phyloP scores from a whole-genome alignment of 495 filamentous ascomycete genomes.

The Aspergillus ostianus region DNA sequence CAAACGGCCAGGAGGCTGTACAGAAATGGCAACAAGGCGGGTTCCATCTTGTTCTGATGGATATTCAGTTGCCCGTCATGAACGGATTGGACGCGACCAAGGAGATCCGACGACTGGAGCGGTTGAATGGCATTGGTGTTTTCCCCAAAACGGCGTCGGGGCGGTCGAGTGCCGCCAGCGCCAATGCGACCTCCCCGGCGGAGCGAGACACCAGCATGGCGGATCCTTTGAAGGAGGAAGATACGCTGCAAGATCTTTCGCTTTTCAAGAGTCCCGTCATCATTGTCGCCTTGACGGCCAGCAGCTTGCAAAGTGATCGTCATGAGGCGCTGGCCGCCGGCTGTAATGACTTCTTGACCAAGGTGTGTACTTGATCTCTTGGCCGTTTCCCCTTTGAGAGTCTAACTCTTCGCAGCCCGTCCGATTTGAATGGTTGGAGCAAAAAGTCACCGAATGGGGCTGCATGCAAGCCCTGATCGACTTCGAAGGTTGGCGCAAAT shows the following conservation, averaged over 20 bases:
- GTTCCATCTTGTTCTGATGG: slow-evolving; percentile 98
- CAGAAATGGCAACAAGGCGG: slow-evolving; percentile 89
- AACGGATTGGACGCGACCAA: slow-evolving; percentile 94
- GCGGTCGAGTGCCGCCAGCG: slow-evolving; percentile 36
- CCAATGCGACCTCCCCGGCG: slow-evolving; percentile 23
- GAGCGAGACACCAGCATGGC: slow-evolving; percentile 26
- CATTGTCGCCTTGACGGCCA: slow-evolving; percentile 94
- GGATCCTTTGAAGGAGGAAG: slow-evolving; percentile 48
- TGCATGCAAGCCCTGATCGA: slow-evolving; percentile 99
- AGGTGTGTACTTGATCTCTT: slow-evolving; percentile 56
- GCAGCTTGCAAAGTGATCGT: slow-evolving; percentile 86
- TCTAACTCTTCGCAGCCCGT: slow-evolving; percentile 63
- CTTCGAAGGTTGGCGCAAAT: slow-evolving; percentile 96
- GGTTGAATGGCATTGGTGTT: slow-evolving; percentile 85
- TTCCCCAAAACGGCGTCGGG: slow-evolving; percentile 59
- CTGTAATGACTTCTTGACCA: slow-evolving; percentile 97
- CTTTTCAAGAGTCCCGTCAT: slow-evolving; percentile 96
- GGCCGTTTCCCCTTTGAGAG: not conserved
- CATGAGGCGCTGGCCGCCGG: slow-evolving; percentile 94
- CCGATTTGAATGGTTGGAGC: slow-evolving; percentile 94
- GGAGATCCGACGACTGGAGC: slow-evolving; percentile 88
- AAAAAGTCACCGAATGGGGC: slow-evolving; percentile 98
- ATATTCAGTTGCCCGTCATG: slow-evolving; percentile 98
- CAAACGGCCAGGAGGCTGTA: slow-evolving; percentile 91
- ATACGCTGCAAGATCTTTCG: slow-evolving; percentile 62